Evolutionary conservation across 306 rosid genomes (phyloP).

Genomic region (Abrus precatorius): DNA sequence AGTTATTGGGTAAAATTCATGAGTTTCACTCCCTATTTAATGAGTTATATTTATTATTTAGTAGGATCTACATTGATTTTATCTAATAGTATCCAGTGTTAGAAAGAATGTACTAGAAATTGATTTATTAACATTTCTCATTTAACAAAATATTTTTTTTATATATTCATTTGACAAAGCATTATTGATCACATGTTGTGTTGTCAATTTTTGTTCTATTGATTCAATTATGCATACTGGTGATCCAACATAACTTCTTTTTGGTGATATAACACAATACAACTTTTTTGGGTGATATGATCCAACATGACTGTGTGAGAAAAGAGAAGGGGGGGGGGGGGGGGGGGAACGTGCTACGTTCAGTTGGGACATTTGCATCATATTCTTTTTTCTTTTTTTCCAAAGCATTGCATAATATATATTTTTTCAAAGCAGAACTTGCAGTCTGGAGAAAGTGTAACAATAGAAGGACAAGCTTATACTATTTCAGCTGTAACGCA

Average conservation of each 20-base stretch:
- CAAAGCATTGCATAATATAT: too few relatives aligned
- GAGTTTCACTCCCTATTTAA: too few relatives aligned
- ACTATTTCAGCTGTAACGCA: slow-evolving; percentile 88
- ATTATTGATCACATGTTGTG: slow-evolving; percentile 54
- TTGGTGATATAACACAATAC: slow-evolving; percentile 48
- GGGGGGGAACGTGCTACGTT: slow-evolving; percentile 50
- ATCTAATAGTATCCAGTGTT: too few relatives aligned
- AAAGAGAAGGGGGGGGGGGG: slow-evolving; percentile 35
- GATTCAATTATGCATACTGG: slow-evolving; percentile 54
- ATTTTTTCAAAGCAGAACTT: slow-evolving; percentile 46
- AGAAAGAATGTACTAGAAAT: too few relatives aligned
- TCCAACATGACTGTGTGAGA: slow-evolving; percentile 51
- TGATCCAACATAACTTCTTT: slow-evolving; percentile 50
- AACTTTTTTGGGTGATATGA: slow-evolving; percentile 27
- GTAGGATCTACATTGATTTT: too few relatives aligned
- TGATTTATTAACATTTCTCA: too few relatives aligned
- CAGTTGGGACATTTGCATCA: slow-evolving; percentile 25
- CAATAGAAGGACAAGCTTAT: slow-evolving; percentile 78
- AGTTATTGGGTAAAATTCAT: too few relatives aligned
- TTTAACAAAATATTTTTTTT: slow-evolving; percentile 9
- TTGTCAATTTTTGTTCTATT: slow-evolving; percentile 43
- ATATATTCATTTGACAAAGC: slow-evolving; percentile 31
- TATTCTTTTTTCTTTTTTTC: background rate
- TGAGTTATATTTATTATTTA: too few relatives aligned
- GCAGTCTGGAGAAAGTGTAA: slow-evolving; percentile 60